Evolutionary conservation across 257 asterid genomes (phyloP).

Genomic region (Solanum lycopersicoides): DNA sequence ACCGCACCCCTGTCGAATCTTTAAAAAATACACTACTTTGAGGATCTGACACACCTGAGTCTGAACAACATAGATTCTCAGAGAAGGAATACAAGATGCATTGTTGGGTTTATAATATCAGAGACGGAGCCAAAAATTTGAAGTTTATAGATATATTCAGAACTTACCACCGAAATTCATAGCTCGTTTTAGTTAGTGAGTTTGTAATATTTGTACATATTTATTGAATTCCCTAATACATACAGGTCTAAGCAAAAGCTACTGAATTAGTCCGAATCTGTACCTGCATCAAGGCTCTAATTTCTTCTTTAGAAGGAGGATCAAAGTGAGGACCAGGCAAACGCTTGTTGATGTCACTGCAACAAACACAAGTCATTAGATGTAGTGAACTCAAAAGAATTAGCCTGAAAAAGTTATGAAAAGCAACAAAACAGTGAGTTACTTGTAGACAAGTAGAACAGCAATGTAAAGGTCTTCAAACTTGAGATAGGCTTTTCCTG

Average conservation of each 20-base stretch:
- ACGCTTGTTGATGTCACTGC: conserved; percentile 77
- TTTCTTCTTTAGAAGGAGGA: conserved; percentile 72
- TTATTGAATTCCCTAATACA: background rate
- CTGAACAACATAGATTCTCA: background rate
- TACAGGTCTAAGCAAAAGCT: background rate
- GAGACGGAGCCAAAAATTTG: background rate
- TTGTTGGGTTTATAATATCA: background rate
- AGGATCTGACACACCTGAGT: background rate
- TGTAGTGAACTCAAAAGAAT: background rate
- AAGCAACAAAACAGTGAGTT: conserved; percentile 3
- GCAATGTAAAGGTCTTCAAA: conserved; percentile 89
- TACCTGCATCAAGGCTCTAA: conserved; percentile 54
- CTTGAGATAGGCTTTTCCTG: conserved; percentile 41
- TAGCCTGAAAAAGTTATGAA: background rate
- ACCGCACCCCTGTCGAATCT: background rate
- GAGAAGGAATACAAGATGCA: background rate
- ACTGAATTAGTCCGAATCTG: background rate
- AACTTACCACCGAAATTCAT: background rate
- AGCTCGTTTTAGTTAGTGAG: background rate
- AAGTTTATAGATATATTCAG: background rate
- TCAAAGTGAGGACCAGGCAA: conserved; percentile 96
- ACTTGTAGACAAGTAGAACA: conserved; percentile 84
- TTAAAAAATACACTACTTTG: background rate
- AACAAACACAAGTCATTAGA: background rate
- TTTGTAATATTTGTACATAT: background rate